Evolutionary conservation across 129 eudicot species (phyloP).

Genomic region (Chrysanthemum lavandulifolium): DNA sequence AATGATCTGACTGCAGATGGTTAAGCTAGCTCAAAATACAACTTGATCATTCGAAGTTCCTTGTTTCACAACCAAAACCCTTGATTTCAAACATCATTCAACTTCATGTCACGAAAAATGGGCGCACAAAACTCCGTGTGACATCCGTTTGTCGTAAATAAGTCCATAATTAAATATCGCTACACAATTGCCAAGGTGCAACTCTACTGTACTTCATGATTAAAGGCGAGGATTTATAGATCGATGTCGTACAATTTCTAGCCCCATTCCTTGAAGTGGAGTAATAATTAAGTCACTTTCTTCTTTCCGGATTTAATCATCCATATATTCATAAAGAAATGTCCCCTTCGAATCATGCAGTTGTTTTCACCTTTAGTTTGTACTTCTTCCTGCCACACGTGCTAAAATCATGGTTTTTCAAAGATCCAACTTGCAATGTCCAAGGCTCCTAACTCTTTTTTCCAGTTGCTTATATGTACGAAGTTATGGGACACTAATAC

Average conservation of each 20-base stretch:
- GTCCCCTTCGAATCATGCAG: conserved; percentile 4
- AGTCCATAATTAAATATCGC: conserved; percentile 18
- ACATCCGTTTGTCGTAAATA: conserved; percentile 28
- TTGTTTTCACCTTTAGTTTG: conserved; percentile 28
- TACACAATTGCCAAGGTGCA: conserved; percentile 27
- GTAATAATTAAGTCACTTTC: conserved; percentile 15
- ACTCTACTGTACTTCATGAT: conserved; percentile 22
- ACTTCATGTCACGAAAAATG: conserved; percentile 28
- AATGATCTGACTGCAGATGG: no score
- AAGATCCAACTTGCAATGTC: conserved; percentile 13
- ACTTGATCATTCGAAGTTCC: background rate
- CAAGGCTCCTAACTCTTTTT: conserved; percentile 17
- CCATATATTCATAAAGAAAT: conserved; percentile 21
- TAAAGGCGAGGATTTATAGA: conserved; percentile 17
- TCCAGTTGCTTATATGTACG: conserved; percentile 16
- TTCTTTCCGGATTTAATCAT: conserved; percentile 10
- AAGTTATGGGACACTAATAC: conserved; percentile 26
- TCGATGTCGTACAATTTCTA: conserved; percentile 22
- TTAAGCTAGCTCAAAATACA: no score
- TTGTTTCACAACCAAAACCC: background rate
- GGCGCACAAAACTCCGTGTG: conserved; percentile 31
- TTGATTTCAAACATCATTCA: background rate
- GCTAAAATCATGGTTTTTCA: conserved; percentile 16
- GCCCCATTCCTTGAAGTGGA: conserved; percentile 24
- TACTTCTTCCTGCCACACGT: conserved; percentile 25